Conservation (phyloP, 768 basidiomycete species). For the Suillus cothurnatus region DNA sequence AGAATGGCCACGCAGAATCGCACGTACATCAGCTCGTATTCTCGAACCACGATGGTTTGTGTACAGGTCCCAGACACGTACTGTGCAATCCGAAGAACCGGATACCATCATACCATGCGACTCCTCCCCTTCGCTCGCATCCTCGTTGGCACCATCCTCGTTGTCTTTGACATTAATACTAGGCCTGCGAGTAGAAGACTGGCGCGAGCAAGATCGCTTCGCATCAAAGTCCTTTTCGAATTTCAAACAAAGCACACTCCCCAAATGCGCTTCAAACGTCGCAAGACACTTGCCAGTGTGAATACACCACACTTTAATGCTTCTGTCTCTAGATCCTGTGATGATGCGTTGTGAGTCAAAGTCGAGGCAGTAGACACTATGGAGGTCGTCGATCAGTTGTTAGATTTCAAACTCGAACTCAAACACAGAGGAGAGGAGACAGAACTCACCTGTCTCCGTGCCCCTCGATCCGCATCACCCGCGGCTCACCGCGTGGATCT, state of each 20-base stretch:
- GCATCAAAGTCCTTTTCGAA: constrained; percentile 66
- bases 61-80: constrained; percentile 80
- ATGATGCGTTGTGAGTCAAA: constrained; percentile 74
- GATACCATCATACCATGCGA: constrained; percentile 75
- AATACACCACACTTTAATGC: constrained; percentile 85
- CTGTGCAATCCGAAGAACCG: constrained; percentile 84
- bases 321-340: constrained; percentile 82
- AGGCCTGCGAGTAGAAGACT: background rate
- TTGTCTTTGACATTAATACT: background rate
- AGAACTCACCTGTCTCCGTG: constrained; percentile 60
- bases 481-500: constrained; percentile 52
- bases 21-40: constrained; percentile 56
- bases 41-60: constrained; percentile 32
- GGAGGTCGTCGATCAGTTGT: background rate
- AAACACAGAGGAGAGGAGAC: background rate
- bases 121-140: constrained; percentile 15
- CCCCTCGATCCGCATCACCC: constrained; percentile 54
- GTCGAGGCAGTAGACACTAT: constrained; percentile 87
- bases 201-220: constrained; percentile 1
- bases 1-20: constrained; percentile 69
- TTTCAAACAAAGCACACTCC: constrained; percentile 85
- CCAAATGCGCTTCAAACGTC: constrained; percentile 67
- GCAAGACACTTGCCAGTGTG: constrained; percentile 65
- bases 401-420: background rate
- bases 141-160: background rate